Evolutionary conservation across 148 eudicot genomes (phyloP), one percentile per base, ranked within the genome.

Genomic region (Diospyros lotus): DNA sequence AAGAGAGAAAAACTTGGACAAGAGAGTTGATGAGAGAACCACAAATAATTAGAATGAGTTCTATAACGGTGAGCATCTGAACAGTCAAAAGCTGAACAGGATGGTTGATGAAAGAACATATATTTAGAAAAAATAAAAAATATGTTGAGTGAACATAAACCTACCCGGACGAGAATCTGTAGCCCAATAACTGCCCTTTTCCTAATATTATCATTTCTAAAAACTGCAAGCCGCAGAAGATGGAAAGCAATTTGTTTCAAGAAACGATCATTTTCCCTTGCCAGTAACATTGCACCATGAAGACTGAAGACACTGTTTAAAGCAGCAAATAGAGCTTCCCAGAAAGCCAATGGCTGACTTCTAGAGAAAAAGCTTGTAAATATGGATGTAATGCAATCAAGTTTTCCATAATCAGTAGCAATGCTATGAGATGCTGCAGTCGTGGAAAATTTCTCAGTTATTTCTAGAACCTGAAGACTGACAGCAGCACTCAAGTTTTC

Each of bases 221-320:
- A 96, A 64, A 96, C 93, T 68, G 93, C 98, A 86, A 96, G 98
- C 63, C 99, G 91, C 51, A 96, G 93, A 77, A 96, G 99, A 88
- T 96, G 98, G 74, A 96, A 96, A 66, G 99, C 93, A 83, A 93
- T 91, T 84, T 96, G 99, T 82, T 96, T 96, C 40, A 96, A 84
- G 79, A 96, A 96, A 62, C 98, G 97, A 69, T 96, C 99, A 80
- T 96, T 96, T 79, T 96, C 99, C 84, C 99, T 91, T 62, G 99
- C 89, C 91, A 96, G 87, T 62, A 96, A 80, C 61, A 92, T 91
- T 71, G 99, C 91, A 46, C 98, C 99, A 77, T 96, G 99, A 75
- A 84, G 95, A 77, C 80, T 83, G 73, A 93, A 91, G 75, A 96
- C 81, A 77, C 77, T 85, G 76, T 88, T 89, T 83, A 93, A 91